Base-by-base conservation (phyloP, 495 filamentous ascomycete species). In the Geoglossum glabrum region DNA sequence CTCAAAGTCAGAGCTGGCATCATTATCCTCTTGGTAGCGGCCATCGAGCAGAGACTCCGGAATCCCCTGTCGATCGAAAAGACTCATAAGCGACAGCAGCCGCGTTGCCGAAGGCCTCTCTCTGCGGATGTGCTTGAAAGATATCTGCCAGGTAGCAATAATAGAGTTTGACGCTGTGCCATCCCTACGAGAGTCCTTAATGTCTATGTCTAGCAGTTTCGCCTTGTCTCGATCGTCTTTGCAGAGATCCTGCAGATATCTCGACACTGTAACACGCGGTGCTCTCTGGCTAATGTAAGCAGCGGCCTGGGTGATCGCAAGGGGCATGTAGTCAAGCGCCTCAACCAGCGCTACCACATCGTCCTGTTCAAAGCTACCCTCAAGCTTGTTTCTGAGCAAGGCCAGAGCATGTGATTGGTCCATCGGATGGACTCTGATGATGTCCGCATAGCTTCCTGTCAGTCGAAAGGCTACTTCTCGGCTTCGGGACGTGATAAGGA, bases 221-320 rank as follows among this genome's bases (percentile, higher is more conserved):
- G 43, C 26, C 36, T n/a, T 1, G 1, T 59, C 59, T 26, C 34
- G 34, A n/a, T 60, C 59, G 27, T n/a, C 21, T 33, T 15, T 45
- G 23, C 19, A n/a, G 8, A 59, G 19, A 17, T 19, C 31, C 11
- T 26, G 23, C 10, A 47, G n/a, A 28, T 60, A 60, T 26, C 43
- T 21, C 33, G 30, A 23, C 21, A 60, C 33, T 1, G 56, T 60
- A n/a, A 59, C 51, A 27, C 36, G 31, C 28, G 71, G 75, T 57
- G 70, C 64, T 50, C 68, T 68, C 30, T 65, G 59, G n/a, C 15
- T 60, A 15, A 79, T 76, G 57, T 71, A 79, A 9, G 73, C 66
- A 11, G 72, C 66, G 17, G 74, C 74, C 60, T 77, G 73, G 6
- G 65, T 63, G 61, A 76, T 74, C 19, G 74, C 74, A 13, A 77